phyloP scores from a whole-genome alignment of 1,284 basidiomycete genomes.

The Cutaneotrichosporon dermatis region DNA sequence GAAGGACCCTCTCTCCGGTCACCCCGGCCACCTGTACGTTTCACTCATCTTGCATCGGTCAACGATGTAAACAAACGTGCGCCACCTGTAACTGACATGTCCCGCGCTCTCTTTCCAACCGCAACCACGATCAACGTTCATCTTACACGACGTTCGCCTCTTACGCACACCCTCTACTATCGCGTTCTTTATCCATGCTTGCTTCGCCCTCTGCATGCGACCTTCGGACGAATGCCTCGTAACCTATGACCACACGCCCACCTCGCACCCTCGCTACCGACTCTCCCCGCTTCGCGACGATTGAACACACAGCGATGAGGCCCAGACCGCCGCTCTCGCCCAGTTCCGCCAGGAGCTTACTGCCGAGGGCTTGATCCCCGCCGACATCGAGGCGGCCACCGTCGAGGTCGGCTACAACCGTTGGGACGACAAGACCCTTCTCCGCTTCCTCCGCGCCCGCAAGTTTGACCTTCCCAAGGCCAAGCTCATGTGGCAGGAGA shows the following conservation, averaged over 20 bases:
- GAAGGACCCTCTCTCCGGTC: slow-evolving; percentile 62
- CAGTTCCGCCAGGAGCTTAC: slow-evolving; percentile 65
- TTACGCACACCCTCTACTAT: not conserved
- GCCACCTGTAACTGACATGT: slow-evolving; percentile 1
- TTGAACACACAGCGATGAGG: slow-evolving; percentile 46
- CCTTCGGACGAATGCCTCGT: too few species aligned
- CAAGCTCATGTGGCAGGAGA: slow-evolving; percentile 76
- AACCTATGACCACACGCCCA: not conserved
- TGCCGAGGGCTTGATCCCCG: slow-evolving; percentile 38
- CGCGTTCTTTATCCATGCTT: not conserved
- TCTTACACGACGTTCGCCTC: not conserved
- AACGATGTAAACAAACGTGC: not conserved
- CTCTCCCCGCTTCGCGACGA: not conserved
- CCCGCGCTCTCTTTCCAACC: not conserved
- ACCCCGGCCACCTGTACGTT: slow-evolving; percentile 68
- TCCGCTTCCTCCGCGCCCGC: slow-evolving; percentile 86
- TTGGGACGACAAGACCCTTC: slow-evolving; percentile 73
- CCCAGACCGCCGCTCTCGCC: slow-evolving; percentile 67
- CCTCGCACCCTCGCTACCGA: not conserved
- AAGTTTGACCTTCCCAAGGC: slow-evolving; percentile 82
- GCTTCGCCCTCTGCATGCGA: not conserved
- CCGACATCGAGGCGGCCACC: slow-evolving; percentile 35
- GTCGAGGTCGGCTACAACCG: slow-evolving; percentile 54
- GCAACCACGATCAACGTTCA: not conserved
- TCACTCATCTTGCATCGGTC: not conserved